Base-by-base conservation (phyloP, 2,329 filamentous ascomycete genomes). In the Arthrobotrys sinensis region DNA sequence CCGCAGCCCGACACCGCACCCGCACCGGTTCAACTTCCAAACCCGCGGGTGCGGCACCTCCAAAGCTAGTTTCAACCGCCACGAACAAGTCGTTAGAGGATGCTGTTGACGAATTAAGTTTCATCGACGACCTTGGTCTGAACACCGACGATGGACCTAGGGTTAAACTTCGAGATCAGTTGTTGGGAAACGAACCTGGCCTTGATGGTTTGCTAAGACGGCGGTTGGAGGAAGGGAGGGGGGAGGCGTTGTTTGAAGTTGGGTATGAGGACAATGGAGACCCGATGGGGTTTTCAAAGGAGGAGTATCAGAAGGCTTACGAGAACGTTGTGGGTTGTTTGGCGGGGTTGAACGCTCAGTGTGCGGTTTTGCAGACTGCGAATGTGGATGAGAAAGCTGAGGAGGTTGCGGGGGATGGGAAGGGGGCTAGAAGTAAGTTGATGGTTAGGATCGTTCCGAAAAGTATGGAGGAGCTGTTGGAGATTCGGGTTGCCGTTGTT, bases 401-500 rank as follows among this genome's bases (percentile, higher is more conserved):
- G 86, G 87, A 73, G 64, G 60, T 70, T 28, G 40, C 45, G 14
- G 40, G 65, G 8, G 94, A 92, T 82, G 90, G 93, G 79, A 91
- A 89, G 80, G 91, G 90, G 66, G 91, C 91, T 80, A 92, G 90
- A 80, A 94, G 94, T n/a, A 98, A 97, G 84, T 84, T 97, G 62
- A 89, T 98, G 82, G 88, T 98, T 77, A 90, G 96, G 45, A 90
- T 91, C 82, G 86, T 89, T 21, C 93, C 94, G 1, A 86, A 88
- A 19, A 91, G 88, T 11, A 89, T 93, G 4, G 94, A 98, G 83
- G 90, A 96, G 72, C 92, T 97, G 28, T 97, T 97, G 79, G 96
- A 99, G 87, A 97, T 95, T 8, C 87, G 96, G 81, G 96, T 99
- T 85, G 96, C 95, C 0, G 96, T 99, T 0, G 96, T 99, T 6